Base-by-base conservation (phyloP, 2,329 filamentous ascomycete genomes). In the Verticillium longisporum region DNA sequence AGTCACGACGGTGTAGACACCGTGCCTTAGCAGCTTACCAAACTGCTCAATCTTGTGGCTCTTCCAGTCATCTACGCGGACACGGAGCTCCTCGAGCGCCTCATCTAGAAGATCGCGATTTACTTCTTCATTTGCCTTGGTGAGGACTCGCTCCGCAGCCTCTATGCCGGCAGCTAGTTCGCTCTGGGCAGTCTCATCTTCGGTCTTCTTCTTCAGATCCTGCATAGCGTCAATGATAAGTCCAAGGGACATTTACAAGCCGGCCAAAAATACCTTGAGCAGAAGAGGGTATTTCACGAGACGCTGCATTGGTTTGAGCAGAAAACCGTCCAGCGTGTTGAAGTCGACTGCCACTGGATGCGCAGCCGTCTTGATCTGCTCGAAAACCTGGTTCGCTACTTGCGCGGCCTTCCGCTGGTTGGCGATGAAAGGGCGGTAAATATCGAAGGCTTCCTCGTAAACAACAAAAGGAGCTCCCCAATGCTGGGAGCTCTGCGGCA, bases 371-470 rank as follows among this genome's bases (percentile, higher is more conserved):
- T 85, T 84, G 59, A 98, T 91, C 73, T 95, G 96, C 68, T 95
- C 90, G 73, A 96, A 97, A 63, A 94, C 88, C 62, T 88, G 84
- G 67, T 90, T 87, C 14, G 92, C 93, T n/a, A 91, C 85, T 66
- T 89, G 85, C 59, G 94, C 92, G 62, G 94, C 96, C 71, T 92
- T 93, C 67, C 91, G 88, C 77, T 97, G 94, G 71, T 99, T 99
- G 37, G 95, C 92, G 68, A 98, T 98, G 69, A 98, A 99, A 1
- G 93, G 93, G 69, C 97, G 91, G 73, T 99, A 99, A 63, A 97
- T 93, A 64, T 89, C 87, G 74, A 99, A 97, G 0, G 88, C 86
- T 62, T 95, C 91, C 72, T 95, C 91, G 71, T 94, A 92, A 14
- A 87, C 81, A 13, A 90, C 83, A 71, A 98, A 98, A 0, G 96